Conservation (phyloP, 345 rosid species). For the Brassica rapa region DNA sequence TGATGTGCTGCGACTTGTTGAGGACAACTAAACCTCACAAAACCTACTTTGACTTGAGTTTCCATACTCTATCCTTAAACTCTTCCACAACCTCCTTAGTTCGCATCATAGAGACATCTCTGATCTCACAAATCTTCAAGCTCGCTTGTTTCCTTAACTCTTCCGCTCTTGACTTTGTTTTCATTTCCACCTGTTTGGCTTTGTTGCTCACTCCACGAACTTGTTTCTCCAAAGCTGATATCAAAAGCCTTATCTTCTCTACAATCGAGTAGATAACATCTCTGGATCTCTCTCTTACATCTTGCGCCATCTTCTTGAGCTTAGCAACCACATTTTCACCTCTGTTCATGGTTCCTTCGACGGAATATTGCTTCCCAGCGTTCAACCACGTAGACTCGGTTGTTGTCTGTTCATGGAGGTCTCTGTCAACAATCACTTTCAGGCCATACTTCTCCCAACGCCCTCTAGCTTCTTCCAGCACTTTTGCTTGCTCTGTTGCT, state of each 20-base stretch:
- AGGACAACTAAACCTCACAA: not conserved
- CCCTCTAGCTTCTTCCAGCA: conserved; percentile 81
- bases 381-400: conserved; percentile 61
- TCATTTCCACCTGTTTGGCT: conserved; percentile 41
- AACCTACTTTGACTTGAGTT: conserved; percentile 50
- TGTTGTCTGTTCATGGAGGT: conserved; percentile 67
- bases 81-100: conserved; percentile 54
- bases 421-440: conserved; percentile 75
- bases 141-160: conserved; percentile 36
- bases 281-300: conserved; percentile 55
- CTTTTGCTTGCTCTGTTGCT: conserved; percentile 78
- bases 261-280: conserved; percentile 53
- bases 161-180: conserved; percentile 24
- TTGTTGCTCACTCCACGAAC: conserved; percentile 30
- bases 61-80: conserved; percentile 66
- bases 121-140: conserved; percentile 40
- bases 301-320: conserved; percentile 60
- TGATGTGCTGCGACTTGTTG: not conserved
- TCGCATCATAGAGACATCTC: conserved; percentile 36
- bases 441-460: conserved; percentile 87
- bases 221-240: conserved; percentile 54
- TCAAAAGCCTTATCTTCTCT: conserved; percentile 47
- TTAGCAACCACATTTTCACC: conserved; percentile 55
- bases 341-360: conserved; percentile 60
- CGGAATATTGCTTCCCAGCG: conserved; percentile 53